These are phyloP conservation scores for Yamadazyma triangularis DNA, from an alignment of 1,139 yeast genomes.

Conservation along the genomic window DNA sequence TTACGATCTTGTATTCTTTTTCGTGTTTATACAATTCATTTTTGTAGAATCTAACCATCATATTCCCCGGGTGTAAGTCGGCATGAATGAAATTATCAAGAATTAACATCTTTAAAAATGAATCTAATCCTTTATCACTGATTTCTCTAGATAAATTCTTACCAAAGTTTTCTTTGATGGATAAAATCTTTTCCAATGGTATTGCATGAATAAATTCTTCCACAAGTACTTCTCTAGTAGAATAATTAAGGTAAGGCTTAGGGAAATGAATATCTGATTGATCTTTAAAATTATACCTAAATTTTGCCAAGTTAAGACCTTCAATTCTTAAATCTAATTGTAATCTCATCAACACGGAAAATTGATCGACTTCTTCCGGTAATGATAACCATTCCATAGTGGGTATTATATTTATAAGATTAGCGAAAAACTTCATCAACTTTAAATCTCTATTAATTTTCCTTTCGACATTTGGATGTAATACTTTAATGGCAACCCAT, in stretches of 20 bases:
- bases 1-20: slow-evolving; percentile 45
- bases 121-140: slow-evolving; percentile 84
- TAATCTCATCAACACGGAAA: slow-evolving; percentile 76
- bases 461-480: slow-evolving; percentile 79
- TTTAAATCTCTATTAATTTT: slow-evolving; percentile 75
- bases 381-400: slow-evolving; percentile 97
- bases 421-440: slow-evolving; percentile 81
- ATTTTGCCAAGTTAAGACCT: slow-evolving; percentile 70
- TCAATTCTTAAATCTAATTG: slow-evolving; percentile 90
- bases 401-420: slow-evolving; percentile 63
- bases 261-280: slow-evolving; percentile 76
- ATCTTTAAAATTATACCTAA: slow-evolving; percentile 56
- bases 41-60: slow-evolving; percentile 72
- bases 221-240: slow-evolving; percentile 72
- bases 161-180: slow-evolving; percentile 39
- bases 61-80: slow-evolving; percentile 95
- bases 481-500: slow-evolving; percentile 83
- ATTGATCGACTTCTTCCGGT: slow-evolving; percentile 92
- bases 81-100: slow-evolving; percentile 93
- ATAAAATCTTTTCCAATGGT: slow-evolving; percentile 68
- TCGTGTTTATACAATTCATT: slow-evolving; percentile 42
- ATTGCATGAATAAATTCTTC: slow-evolving; percentile 84
- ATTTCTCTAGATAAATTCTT: slow-evolving; percentile 64
- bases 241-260: slow-evolving; percentile 59
- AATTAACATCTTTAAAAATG: slow-evolving; percentile 88